phyloP scores from a whole-genome alignment of 1,284 basidiomycete genomes.

The Moesziomyces sp. region DNA sequence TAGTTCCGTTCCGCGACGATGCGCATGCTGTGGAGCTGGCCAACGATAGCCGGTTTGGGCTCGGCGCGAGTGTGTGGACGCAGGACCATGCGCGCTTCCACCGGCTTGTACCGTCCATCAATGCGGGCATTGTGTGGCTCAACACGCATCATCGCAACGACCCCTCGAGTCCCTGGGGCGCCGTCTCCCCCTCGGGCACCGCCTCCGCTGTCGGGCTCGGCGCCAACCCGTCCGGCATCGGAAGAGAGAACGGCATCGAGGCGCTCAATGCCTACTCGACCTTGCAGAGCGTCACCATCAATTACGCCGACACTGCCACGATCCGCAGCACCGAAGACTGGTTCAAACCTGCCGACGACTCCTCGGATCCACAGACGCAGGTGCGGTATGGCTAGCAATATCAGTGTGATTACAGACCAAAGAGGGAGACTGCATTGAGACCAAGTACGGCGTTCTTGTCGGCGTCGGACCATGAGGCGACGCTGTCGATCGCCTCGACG shows the following conservation, averaged over 20 bases:
- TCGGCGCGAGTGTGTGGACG: conserved; percentile 85
- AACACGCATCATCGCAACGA: conserved; percentile 88
- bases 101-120: conserved; percentile 11
- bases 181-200: conserved; percentile 58
- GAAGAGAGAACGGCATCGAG: conserved; percentile 38
- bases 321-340: conserved; percentile 25
- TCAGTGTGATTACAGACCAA: conserved; percentile 7
- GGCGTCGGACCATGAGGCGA: conserved; percentile 62
- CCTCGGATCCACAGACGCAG: not conserved
- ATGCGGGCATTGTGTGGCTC: conserved; percentile 79
- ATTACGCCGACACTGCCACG: conserved; percentile 19
- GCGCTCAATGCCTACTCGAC: conserved; percentile 33
- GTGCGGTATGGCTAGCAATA: conserved; percentile 13
- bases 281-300: conserved; percentile 27
- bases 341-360: conserved; percentile 16
- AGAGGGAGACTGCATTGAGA: conserved; percentile 24
- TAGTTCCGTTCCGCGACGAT: conserved; percentile 69
- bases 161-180: conserved; percentile 86
- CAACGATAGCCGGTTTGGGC: conserved; percentile 80
- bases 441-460: conserved; percentile 22
- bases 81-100: conserved; percentile 68
- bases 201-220: conserved; percentile 10
- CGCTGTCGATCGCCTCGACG: conserved; percentile 78
- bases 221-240: conserved; percentile 24
- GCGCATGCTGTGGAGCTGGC: conserved; percentile 76